Conservation (phyloP, 192 early-diverging fungal genomes). For the Podila epicladia region DNA sequence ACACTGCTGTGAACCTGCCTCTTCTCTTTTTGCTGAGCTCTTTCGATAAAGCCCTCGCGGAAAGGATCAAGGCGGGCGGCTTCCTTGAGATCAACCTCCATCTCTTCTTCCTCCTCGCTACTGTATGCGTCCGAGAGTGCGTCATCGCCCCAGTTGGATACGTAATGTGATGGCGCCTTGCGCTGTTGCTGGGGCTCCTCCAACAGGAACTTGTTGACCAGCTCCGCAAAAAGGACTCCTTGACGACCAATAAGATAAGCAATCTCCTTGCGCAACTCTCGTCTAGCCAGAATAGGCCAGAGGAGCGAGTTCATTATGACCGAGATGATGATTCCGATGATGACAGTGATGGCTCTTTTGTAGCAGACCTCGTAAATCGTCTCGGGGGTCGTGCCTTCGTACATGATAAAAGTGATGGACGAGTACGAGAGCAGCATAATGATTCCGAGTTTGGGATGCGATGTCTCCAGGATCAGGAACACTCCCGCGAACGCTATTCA, state of each 20-base stretch:
- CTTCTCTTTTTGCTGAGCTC: slow-evolving; percentile 4
- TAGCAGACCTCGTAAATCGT: slow-evolving; percentile 40
- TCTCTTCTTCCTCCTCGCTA: slow-evolving; percentile 9
- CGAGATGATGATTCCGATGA: slow-evolving; percentile 36
- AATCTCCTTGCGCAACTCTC: slow-evolving; percentile 68
- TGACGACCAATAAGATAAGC: slow-evolving; percentile 51
- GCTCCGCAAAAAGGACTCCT: slow-evolving; percentile 72
- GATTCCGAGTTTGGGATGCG: slow-evolving; percentile 39
- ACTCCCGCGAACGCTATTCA: slow-evolving; percentile 16
- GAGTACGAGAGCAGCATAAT: slow-evolving; percentile 39
- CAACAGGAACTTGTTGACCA: slow-evolving; percentile 71
- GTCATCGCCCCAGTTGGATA: not conserved
- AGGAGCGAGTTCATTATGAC: slow-evolving; percentile 38
- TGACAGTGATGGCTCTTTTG: slow-evolving; percentile 34
- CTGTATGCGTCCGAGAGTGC: slow-evolving; percentile 2
- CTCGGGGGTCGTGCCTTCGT: slow-evolving; percentile 15
- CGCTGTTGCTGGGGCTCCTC: slow-evolving; percentile 12
- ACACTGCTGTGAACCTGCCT: not conserved
- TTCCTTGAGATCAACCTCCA: not conserved
- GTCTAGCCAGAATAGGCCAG: slow-evolving; percentile 75
- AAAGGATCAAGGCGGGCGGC: not conserved
- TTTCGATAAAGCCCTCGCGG: slow-evolving; percentile 26
- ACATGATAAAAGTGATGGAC: slow-evolving; percentile 35
- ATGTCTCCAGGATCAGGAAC: slow-evolving; percentile 31
- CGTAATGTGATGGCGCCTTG: not conserved